Base-by-base conservation (phyloP, 179 eudicot genomes). In the Nepenthes alata region DNA sequence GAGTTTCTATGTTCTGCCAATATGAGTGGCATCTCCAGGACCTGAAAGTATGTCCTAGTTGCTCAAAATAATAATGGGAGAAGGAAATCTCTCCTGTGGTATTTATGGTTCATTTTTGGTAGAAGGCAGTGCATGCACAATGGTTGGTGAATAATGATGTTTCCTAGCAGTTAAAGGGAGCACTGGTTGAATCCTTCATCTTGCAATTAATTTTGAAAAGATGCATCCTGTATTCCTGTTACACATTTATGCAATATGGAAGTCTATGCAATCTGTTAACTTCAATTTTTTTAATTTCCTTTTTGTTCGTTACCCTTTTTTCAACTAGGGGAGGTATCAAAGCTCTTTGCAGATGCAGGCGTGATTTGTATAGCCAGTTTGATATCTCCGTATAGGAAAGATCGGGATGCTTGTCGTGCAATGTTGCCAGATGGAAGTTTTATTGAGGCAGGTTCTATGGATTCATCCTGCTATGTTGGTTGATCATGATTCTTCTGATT, bases 331-430 rank as follows among this genome's bases (percentile, higher is more conserved):
- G 97, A 90, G 73, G 94, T 83, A 60, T 88, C 86, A 58, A 88
- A 80, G 74, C 88, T 90, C 48, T 90, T 90, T 75, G 81, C 95
- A 61, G 88, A 88, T 74, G 84, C 93, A 56, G 93, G 97, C 35
- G 71, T 90, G 73, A 88, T 90, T 60, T 90, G 97, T 73, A 78
- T 89, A 50, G 97, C 97, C 41, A 89, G 97, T 74, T 70, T 89
- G 83, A 87, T 89, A 78, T 87, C 97, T 57, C 97, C 97, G 11
- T 90, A 90, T 60, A 74, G 90, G 70, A 85, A 83, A 62, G 95
- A 87, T 60, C 93, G 97, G 61, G 86, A 87, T 80, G 89, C 93
- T 67, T 90, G 95, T 51, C 97, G 97, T 66, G 86, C 86, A 49
- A 72, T 90, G 73, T 56, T 90, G 70, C 83, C 89, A 44, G 80